Evolutionary conservation across 2,329 filamentous ascomycete species (phyloP), one percentile per base, ranked within the genome.

Genomic region (Trichoderma simmonsii): DNA sequence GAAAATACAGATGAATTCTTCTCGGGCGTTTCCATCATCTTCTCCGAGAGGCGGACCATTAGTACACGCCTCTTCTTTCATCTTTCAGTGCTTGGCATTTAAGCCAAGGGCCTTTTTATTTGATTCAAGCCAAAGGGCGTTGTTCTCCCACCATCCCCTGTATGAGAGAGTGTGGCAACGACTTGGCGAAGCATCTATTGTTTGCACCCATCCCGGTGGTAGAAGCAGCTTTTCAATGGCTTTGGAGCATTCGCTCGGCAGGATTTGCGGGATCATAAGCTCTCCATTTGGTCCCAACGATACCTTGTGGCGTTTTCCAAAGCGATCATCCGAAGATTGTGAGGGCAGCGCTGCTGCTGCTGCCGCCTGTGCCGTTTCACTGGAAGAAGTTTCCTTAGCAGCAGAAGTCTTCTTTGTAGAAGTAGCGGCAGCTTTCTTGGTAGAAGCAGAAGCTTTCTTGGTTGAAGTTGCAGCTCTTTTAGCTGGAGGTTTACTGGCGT

Each of bases 111-210:
- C 43, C 14, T 72, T 57, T 65, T 75, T 77, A 14, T 77, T 65
- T 9, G 62, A 28, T 54, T 75, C 71, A 9, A 78, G 64, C 75
- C 75, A 78, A 21, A 61, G 56, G 0, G 54, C 68, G 4, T 77
- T 57, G 4, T 73, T 51, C 8, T 77, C 74, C 77, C 77, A 77
- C 77, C 75, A 76, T 36, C 57, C 30, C 2, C 75, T 63, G 34
- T 63, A 73, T 4, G 56, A 66, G 0, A 77, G 67, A 11, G 72
- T 76, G 72, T 76, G 73, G 11, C 15, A 24, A 0, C 75, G 74
- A 2, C 60, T 73, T 3, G 75, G 75, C 1, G 61, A 75, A 4
- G 67, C 76, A 57, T 77, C 76, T 54, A 77, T 71, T 21, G 3
- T 65, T 3, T 2, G 2, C 1, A 76, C 43, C 73, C 75, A 76